Conservation (phyloP, 495 filamentous ascomycete genomes). For the Geopyxis carbonaria region DNA sequence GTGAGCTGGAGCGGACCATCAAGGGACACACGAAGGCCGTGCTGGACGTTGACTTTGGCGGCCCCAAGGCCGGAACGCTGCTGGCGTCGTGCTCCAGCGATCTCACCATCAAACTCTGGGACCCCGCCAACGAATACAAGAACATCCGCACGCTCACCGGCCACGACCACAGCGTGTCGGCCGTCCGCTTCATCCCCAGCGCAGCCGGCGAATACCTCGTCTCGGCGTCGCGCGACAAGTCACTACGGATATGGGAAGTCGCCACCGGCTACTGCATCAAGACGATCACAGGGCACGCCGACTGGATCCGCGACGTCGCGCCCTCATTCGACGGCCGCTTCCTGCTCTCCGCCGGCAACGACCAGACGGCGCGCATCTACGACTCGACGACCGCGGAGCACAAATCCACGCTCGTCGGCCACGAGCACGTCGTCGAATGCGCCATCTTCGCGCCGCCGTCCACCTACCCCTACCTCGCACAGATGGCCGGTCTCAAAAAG, state of each 20-base stretch:
- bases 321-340: slow-evolving; percentile 71
- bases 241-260: slow-evolving; percentile 79
- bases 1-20: slow-evolving; percentile 76
- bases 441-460: slow-evolving; percentile 72
- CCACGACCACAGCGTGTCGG: slow-evolving; percentile 81
- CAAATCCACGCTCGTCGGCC: slow-evolving; percentile 67
- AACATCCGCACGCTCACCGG: slow-evolving; percentile 85
- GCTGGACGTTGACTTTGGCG: slow-evolving; percentile 79
- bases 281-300: slow-evolving; percentile 61
- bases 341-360: slow-evolving; percentile 65
- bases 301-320: slow-evolving; percentile 76
- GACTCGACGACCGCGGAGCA: slow-evolving; percentile 58
- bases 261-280: slow-evolving; percentile 85
- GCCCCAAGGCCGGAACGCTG: slow-evolving; percentile 66
- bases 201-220: slow-evolving; percentile 68
- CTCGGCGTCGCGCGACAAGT: slow-evolving; percentile 65
- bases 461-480: slow-evolving; percentile 56
- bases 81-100: slow-evolving; percentile 83
- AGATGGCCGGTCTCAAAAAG: slow-evolving; percentile 71
- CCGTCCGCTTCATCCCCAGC: slow-evolving; percentile 75
- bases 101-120: slow-evolving; percentile 91
- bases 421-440: slow-evolving; percentile 83
- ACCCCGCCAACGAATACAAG: slow-evolving; percentile 84
- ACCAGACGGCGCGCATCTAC: slow-evolving; percentile 67
- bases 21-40: slow-evolving; percentile 90